Evolutionary conservation across 176 grass and related monocot genomes (phyloP).

Genomic region (Zea mays): Zm-B73-REFERENCE-NAM-5.0 NC_050097.1:19867501-19868000

Average conservation of each 20-base stretch:
- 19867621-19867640: constrained; percentile 73
- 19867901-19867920: no score
- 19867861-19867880: no score
- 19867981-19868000: no score
- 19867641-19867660: constrained; percentile 54
- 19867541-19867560: constrained; percentile 47
- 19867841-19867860: no score
- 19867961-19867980: no score
- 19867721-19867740: no score
- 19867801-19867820: not conserved
- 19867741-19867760: no score
- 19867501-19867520: constrained; percentile 22
- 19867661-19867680: constrained; percentile 19
- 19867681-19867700: not conserved
- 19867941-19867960: no score
- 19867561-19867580: constrained; percentile 55
- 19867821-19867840: not conserved
- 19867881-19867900: no score
- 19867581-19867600: constrained; percentile 45
- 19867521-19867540: constrained; percentile 45
- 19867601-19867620: constrained; percentile 78
- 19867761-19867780: not conserved
- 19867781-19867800: not conserved
- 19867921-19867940: no score
- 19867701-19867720: not conserved